These are phyloP conservation scores for Penicillium sp. DNA, from an alignment of 2,329 filamentous ascomycete genomes.

Conservation along the genomic window DNA sequence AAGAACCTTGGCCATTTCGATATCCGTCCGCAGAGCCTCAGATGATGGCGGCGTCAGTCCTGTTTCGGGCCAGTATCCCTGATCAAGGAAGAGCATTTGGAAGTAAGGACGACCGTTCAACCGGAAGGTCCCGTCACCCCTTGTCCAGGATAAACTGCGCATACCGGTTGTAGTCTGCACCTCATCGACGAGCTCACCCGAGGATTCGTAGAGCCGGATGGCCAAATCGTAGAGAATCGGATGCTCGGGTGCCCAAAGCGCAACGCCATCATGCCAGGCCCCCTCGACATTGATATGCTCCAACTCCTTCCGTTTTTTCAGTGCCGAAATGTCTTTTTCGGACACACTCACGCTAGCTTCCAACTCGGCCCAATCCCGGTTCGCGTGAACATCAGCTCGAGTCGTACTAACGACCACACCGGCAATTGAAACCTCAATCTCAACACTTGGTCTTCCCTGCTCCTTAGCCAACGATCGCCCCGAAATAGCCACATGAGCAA, in stretches of 20 bases:
- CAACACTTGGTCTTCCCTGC: conserved; percentile 44
- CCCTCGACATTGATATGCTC: conserved; percentile 44
- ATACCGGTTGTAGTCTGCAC: conserved; percentile 62
- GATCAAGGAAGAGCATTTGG: conserved; percentile 67
- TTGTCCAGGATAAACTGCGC: conserved; percentile 62
- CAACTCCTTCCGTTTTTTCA: conserved; percentile 12
- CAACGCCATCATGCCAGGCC: conserved; percentile 58
- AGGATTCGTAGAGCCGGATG: conserved; percentile 52
- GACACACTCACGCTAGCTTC: conserved; percentile 53
- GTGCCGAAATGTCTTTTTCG: conserved; percentile 24
- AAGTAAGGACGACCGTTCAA: conserved; percentile 70
- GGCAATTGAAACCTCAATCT: conserved; percentile 56
- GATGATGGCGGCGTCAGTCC: conserved; percentile 65
- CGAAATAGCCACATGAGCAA: conserved; percentile 52
- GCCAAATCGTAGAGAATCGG: conserved; percentile 65
- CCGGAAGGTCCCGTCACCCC: conserved; percentile 59
- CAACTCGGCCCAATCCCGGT: conserved; percentile 52
- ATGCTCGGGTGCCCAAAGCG: conserved; percentile 66
- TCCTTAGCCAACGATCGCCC: conserved; percentile 28
- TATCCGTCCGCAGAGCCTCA: conserved; percentile 66
- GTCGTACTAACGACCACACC: conserved; percentile 51
- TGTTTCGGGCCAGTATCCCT: conserved; percentile 71
- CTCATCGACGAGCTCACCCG: conserved; percentile 45
- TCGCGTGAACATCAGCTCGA: conserved; percentile 48
- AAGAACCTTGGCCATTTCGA: conserved; percentile 62